Conservation (phyloP, 2,329 filamentous ascomycete species). For the Penicillium janthinellum region DNA sequence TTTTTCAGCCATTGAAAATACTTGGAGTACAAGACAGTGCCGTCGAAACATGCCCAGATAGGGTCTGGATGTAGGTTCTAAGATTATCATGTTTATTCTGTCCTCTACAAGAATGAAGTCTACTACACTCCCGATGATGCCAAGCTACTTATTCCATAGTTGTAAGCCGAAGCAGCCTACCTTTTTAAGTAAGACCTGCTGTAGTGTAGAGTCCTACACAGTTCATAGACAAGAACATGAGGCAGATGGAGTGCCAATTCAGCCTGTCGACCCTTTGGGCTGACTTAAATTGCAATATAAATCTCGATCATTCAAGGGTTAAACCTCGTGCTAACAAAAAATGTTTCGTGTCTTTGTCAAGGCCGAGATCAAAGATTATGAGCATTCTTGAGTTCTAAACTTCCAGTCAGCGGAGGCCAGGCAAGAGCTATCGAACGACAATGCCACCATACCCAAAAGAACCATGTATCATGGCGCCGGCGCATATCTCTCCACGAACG, state of each 20-base stretch:
- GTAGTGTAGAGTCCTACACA: background rate
- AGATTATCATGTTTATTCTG: background rate
- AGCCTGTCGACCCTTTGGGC: background rate
- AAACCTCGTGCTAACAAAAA: background rate
- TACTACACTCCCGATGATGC: background rate
- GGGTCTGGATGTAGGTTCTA: background rate
- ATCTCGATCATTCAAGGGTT: background rate
- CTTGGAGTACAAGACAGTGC: background rate
- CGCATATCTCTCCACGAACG: slow-evolving; percentile 21
- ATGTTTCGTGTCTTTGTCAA: no score
- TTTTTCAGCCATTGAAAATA: background rate
- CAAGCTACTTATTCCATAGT: no score
- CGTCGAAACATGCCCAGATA: background rate
- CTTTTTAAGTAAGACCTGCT: no score
- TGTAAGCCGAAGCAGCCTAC: no score
- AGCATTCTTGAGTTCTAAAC: slow-evolving; percentile 21
- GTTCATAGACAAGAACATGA: background rate
- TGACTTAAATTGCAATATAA: background rate
- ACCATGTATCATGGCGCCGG: slow-evolving; percentile 32
- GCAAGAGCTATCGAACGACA: background rate
- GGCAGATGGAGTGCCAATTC: background rate
- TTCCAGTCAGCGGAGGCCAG: slow-evolving; percentile 21
- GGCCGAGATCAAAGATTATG: background rate
- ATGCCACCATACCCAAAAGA: slow-evolving; percentile 28
- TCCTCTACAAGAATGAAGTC: background rate